Conservation (phyloP, 2,329 filamentous ascomycete genomes). For the Exophiala alcalophila region DNA sequence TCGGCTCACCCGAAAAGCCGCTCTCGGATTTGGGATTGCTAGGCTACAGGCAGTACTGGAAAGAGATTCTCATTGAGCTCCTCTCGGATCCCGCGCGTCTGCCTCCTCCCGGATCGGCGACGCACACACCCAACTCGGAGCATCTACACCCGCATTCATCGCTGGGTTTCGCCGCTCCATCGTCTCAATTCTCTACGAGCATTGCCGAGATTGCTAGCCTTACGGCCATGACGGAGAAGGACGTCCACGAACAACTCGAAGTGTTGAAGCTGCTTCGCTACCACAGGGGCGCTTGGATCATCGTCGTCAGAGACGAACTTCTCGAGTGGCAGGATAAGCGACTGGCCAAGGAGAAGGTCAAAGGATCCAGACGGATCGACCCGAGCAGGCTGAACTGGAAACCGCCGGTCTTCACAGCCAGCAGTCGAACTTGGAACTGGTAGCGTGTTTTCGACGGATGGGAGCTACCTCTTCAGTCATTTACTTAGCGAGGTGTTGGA, state of each 20-base stretch:
- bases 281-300: conserved; percentile 93
- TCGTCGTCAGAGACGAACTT: conserved; percentile 83
- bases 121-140: conserved; percentile 26
- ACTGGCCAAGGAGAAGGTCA: conserved; percentile 75
- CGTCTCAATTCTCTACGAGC: conserved; percentile 54
- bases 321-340: conserved; percentile 66
- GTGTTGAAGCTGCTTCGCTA: conserved; percentile 94
- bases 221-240: conserved; percentile 93
- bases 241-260: conserved; percentile 92
- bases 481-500: conserved; percentile 13
- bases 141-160: conserved; percentile 28
- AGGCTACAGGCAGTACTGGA: conserved; percentile 97
- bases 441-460: conserved; percentile 38
- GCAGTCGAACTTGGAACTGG: conserved; percentile 93
- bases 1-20: conserved; percentile 94
- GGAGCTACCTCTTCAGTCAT: background rate
- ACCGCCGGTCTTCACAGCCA: conserved; percentile 88
- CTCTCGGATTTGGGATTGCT: conserved; percentile 89
- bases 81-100: conserved; percentile 68
- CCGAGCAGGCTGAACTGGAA: conserved; percentile 85
- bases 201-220: conserved; percentile 78
- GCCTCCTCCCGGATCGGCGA: conserved; percentile 26
- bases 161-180: conserved; percentile 16
- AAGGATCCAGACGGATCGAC: conserved; percentile 72
- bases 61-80: conserved; percentile 85